Conservation (phyloP, 768 basidiomycete genomes). For the Gymnopilus dilepis region DNA sequence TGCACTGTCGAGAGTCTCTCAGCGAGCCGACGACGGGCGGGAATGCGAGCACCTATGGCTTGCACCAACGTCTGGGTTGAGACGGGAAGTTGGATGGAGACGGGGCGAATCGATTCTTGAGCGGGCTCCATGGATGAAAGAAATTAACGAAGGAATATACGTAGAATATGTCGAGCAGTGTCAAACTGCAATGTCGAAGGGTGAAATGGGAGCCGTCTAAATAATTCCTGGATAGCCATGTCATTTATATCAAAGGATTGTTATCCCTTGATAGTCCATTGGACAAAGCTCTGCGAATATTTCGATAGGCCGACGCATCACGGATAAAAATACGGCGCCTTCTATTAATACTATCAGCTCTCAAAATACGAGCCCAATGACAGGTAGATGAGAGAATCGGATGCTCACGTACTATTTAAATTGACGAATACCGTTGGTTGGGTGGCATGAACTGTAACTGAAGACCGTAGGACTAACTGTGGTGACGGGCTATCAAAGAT, state of each 20-base stretch:
- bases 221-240: background rate
- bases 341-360: too few species aligned
- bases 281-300: too few species aligned
- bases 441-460: too few species aligned
- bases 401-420: too few species aligned
- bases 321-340: too few species aligned
- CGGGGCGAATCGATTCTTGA: slow-evolving; percentile 5
- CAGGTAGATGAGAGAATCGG: too few species aligned
- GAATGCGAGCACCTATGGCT: slow-evolving; percentile 6
- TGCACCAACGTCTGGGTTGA: slow-evolving; percentile 1
- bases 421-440: too few species aligned
- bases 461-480: too few species aligned
- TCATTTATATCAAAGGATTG: background rate
- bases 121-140: background rate
- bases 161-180: background rate
- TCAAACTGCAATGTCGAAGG: background rate
- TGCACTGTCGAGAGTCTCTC: slow-evolving; percentile 4
- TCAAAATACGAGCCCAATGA: too few species aligned
- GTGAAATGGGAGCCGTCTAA: background rate
- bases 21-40: slow-evolving; percentile 9
- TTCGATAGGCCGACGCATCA: too few species aligned
- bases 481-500: too few species aligned
- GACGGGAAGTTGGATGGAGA: background rate
- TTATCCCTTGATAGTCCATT: too few species aligned
- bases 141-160: background rate